A percentile compares a stretch with the other conserved stretches of the same genome.
phyloP scores from a whole-genome alignment of 2,329 filamentous ascomycete species.

The Trichophyton simii region DNA sequence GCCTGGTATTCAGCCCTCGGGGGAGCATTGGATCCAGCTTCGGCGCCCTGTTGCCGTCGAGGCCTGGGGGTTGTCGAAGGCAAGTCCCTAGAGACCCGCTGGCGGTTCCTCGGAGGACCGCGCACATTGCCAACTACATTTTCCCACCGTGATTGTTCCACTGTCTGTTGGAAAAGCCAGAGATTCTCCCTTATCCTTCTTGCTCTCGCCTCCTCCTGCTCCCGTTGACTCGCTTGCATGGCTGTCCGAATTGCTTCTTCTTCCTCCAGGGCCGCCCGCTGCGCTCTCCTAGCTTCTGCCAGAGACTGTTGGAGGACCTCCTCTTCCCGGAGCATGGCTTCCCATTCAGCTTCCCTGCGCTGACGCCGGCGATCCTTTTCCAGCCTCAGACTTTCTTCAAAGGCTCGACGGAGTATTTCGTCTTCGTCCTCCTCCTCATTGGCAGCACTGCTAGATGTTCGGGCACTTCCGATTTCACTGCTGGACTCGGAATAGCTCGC shows the following conservation, averaged over 20 bases:
- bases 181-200: constrained; percentile 2
- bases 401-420: constrained; percentile 9
- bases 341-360: neutral
- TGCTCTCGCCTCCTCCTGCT: neutral
- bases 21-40: too few relatives aligned
- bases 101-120: too few relatives aligned
- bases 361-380: neutral
- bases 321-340: neutral
- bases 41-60: too few relatives aligned
- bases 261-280: constrained; percentile 5
- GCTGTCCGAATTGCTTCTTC: constrained; percentile 3
- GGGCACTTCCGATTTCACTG: neutral
- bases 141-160: constrained; percentile 8
- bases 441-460: neutral
- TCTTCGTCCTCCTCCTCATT: constrained; percentile 5
- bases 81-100: too few relatives aligned
- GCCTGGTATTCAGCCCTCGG: too few relatives aligned
- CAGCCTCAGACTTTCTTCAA: neutral
- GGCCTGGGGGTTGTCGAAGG: too few relatives aligned
- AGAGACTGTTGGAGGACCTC: neutral
- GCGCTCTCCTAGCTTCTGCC: neutral
- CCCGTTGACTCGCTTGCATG: neutral
- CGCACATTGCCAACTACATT: too few relatives aligned
- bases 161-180: constrained; percentile 7
- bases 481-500: neutral